Evolutionary conservation across 306 rosid species (phyloP), one percentile per base, ranked within the genome.

Genomic region (Oemleria cerasiformis): DNA sequence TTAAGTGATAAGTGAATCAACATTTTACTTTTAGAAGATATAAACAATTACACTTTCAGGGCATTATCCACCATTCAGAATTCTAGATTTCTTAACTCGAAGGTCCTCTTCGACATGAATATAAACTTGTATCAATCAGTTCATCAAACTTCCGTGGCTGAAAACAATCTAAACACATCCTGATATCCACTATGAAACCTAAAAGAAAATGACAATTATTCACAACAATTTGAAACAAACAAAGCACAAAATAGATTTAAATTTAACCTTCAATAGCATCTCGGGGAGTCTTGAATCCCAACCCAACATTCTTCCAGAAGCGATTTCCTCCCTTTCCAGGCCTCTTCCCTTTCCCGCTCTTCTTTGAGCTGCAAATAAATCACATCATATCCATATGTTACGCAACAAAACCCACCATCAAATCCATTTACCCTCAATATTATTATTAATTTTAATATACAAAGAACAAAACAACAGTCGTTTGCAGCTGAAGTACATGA

Each of bases 291-390:
- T 87, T 87, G 68, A 87, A 84, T 7, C 91, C 88, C 82, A 87
- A 70, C 13, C 91, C 91, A 25, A 87, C 13, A 73, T 78, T 79
- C 77, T 87, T 87, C 86, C 86, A 87, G 73, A 72, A 87, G 9
- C 91, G 74, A 43, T 87, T 87, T 9, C 91, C 91, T 38, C 91
- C 91, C 49, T 87, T 84, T 62, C 91, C 91, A 1, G 88, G 91
- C 65, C 88, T 84, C 80, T 84, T 87, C 5, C 91, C 91, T 43
- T 87, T 87, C 8, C 84, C 87, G 0, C 87, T 30, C 73, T 87
- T 87, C 80, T 87, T 87, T 53, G 91, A 77, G 83, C 88, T 87
- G 72, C 43, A 61, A 70, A 70, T 14, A 0, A 49, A 30, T 71
- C 0, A 40, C 39, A 45, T 20, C 38, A 19, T 1, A 47, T 21